A percentile compares a stretch with the other conserved stretches of the same genome.
These are phyloP conservation scores for Daldinia eschscholtzii DNA, from an alignment of 2,329 filamentous ascomycete species.

Conservation along the genomic window DNA sequence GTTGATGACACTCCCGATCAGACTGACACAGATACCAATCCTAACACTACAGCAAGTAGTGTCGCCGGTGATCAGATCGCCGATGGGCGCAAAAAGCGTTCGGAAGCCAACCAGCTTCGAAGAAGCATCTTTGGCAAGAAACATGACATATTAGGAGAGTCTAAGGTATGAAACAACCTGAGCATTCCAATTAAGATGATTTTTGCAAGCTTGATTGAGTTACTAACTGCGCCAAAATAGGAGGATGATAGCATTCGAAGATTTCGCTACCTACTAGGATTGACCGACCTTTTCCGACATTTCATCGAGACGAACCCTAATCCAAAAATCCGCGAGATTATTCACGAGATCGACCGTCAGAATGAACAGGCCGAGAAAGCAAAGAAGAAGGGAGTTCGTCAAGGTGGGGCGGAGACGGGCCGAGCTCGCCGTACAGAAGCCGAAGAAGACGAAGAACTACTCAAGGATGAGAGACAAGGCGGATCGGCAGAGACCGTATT, in stretches of 20 bases:
- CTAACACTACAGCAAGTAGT: slow-evolving; percentile 83
- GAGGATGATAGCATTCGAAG: slow-evolving; percentile 95
- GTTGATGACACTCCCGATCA: slow-evolving; percentile 76
- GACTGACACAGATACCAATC: slow-evolving; percentile 75
- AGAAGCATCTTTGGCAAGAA: slow-evolving; percentile 96
- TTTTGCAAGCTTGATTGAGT: slow-evolving; percentile 52
- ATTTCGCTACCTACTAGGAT: slow-evolving; percentile 92
- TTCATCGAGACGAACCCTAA: slow-evolving; percentile 99
- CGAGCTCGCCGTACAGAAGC: slow-evolving; percentile 91
- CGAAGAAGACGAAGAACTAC: slow-evolving; percentile 92
- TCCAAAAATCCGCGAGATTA: slow-evolving; percentile 92
- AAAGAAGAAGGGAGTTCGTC: slow-evolving; percentile 81
- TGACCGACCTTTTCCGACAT: slow-evolving; percentile 97
- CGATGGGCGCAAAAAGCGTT: slow-evolving; percentile 87
- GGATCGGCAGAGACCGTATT: slow-evolving; percentile 90
- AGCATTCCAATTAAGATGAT: slow-evolving; percentile 22
- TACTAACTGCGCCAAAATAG: slow-evolving; percentile 53
- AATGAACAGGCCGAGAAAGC: slow-evolving; percentile 79
- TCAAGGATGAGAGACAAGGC: slow-evolving; percentile 89
- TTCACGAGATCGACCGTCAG: slow-evolving; percentile 93
- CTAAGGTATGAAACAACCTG: slow-evolving; percentile 73
- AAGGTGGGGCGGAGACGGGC: slow-evolving; percentile 85
- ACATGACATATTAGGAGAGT: slow-evolving; percentile 90
- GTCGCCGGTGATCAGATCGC: slow-evolving; percentile 77
- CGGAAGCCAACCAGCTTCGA: slow-evolving; percentile 88